Evolutionary conservation across 2,329 filamentous ascomycete species (phyloP).

Genomic region (Talaromyces amestolkiae): DNA sequence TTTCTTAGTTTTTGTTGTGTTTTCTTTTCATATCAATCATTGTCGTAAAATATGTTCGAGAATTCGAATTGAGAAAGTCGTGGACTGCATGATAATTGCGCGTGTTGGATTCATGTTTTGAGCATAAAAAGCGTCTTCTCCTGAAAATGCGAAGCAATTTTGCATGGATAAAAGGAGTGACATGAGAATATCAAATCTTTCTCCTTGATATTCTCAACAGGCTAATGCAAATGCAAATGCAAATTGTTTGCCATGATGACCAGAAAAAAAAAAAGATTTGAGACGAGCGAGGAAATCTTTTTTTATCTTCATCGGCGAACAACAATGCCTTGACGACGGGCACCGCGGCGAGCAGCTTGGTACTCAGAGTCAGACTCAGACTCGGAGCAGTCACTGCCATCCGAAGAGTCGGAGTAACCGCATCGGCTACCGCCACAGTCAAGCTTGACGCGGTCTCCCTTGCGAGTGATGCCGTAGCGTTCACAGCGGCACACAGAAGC

Average conservation of each 20-base stretch:
- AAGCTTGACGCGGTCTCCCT: constrained; percentile 89
- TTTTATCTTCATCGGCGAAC: constrained; percentile 35
- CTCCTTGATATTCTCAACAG: background rate
- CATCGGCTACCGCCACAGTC: constrained; percentile 90
- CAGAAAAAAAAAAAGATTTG: background rate
- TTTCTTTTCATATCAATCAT: constrained; percentile 1
- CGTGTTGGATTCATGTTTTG: background rate
- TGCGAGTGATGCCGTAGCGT: constrained; percentile 92
- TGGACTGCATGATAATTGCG: constrained; percentile 9
- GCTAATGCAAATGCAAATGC: constrained; percentile 7
- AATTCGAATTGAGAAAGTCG: constrained; percentile 6
- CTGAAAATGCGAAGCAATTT: background rate
- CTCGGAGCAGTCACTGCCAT: constrained; percentile 61
- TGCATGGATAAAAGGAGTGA: background rate
- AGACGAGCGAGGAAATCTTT: background rate
- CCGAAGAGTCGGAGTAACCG: constrained; percentile 67
- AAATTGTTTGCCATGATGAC: background rate
- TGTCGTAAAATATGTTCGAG: constrained; percentile 11
- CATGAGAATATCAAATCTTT: background rate
- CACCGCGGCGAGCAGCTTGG: constrained; percentile 34
- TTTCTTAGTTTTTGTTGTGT: background rate
- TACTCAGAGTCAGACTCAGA: constrained; percentile 54
- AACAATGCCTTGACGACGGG: constrained; percentile 39
- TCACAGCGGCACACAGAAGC: constrained; percentile 79
- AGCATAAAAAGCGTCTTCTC: constrained; percentile 5